Percentiles rank a stretch among this genome's conserved stretches.
These are phyloP conservation scores for Digitaria exilis DNA, from an alignment of 202 grass and related monocot species.

Conservation along the genomic window DNA sequence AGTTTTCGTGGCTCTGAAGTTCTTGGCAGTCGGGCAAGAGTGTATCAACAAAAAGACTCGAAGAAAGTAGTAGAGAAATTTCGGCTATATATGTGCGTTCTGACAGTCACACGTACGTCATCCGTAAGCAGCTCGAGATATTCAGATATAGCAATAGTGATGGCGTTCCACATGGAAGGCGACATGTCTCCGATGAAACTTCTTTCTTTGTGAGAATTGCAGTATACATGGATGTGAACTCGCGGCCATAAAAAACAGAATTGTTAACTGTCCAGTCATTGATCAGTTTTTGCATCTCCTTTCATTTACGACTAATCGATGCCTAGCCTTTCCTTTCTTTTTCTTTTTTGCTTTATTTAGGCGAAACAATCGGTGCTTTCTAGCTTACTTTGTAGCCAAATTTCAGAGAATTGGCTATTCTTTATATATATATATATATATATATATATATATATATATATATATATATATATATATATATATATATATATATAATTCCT, in stretches of 20 bases:
- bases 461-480: background rate
- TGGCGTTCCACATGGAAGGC: too few relatives aligned
- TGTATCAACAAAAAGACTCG: slow-evolving; percentile 2
- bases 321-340: background rate
- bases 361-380: background rate
- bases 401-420: background rate
- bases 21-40: slow-evolving; percentile 28
- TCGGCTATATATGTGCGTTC: background rate
- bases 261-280: too few relatives aligned
- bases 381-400: background rate
- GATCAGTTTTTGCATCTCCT: background rate
- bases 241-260: too few relatives aligned
- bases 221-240: background rate
- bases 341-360: too few relatives aligned
- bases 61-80: background rate
- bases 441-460: background rate
- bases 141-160: background rate
- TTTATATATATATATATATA: background rate
- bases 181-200: background rate
- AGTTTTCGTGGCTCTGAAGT: background rate
- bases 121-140: background rate
- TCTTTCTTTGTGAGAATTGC: background rate
- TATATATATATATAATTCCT: background rate
- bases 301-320: background rate
- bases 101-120: background rate